Conservation (phyloP, 345 rosid species). For the Citrus unshiu region DNA sequence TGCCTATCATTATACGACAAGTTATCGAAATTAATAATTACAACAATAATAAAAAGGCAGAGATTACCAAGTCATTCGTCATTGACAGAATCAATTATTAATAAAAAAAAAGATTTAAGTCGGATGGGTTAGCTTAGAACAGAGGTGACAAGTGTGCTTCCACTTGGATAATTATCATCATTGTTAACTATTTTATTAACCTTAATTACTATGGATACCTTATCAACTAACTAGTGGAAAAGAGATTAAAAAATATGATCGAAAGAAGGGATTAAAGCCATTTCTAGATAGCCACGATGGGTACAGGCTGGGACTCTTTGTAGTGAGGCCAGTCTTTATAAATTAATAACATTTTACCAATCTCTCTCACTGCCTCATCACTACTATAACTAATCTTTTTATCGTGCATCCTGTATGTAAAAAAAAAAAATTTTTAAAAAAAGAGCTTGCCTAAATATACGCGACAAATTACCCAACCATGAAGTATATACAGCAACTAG, state of each 20-base stretch:
- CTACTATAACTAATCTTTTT: neutral
- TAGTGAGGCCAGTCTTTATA: neutral
- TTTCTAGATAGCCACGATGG: conserved; percentile 40
- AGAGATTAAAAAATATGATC: conserved; percentile 6
- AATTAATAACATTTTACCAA: neutral
- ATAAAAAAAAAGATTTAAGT: neutral
- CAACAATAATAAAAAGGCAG: neutral
- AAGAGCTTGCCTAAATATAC: no score
- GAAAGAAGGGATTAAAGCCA: conserved; percentile 11
- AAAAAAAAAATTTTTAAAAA: no score
- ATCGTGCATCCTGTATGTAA: no score
- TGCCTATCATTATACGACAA: neutral
- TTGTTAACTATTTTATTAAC: neutral
- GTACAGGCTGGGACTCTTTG: conserved; percentile 13
- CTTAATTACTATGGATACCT: conserved; percentile 17
- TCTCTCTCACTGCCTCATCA: neutral
- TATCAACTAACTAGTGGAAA: conserved; percentile 11
- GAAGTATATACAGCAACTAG: no score
- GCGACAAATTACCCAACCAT: no score
- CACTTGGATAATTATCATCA: conserved; percentile 12
- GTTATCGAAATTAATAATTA: neutral
- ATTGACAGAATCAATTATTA: neutral
- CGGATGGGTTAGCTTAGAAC: conserved; percentile 1
- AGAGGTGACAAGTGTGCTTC: conserved; percentile 11
- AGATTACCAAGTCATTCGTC: neutral